phyloP scores from a whole-genome alignment of 202 grass and related monocot genomes.

The Eragrostis tef region DNA sequence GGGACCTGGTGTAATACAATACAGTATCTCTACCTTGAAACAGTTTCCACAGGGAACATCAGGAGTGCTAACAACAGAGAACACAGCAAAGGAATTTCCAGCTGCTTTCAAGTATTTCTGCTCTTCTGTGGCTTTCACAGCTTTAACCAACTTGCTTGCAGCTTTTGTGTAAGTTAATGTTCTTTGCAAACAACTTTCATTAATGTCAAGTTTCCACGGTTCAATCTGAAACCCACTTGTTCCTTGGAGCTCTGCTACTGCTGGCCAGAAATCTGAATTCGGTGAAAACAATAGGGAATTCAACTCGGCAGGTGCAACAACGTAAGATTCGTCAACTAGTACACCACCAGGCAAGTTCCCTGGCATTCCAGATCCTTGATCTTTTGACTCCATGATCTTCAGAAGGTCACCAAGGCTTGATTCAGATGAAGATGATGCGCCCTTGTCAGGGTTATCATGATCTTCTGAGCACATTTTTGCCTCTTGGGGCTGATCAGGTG shows the following conservation, averaged over 20 bases:
- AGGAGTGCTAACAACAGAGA: conserved; percentile 71
- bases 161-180: conserved; percentile 65
- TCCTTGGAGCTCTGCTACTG: conserved; percentile 67
- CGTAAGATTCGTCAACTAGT: conserved; percentile 63
- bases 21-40: conserved; percentile 79
- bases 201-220: conserved; percentile 58
- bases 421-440: conserved; percentile 39
- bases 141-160: conserved; percentile 71
- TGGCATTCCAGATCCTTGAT: conserved; percentile 61
- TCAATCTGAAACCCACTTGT: conserved; percentile 70
- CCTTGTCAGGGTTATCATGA: conserved; percentile 43
- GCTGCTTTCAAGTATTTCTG: conserved; percentile 75
- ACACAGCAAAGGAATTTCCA: conserved; percentile 57
- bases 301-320: conserved; percentile 45
- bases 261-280: conserved; percentile 61
- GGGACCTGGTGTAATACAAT: conserved; percentile 61
- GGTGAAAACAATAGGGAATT: conserved; percentile 67
- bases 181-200: conserved; percentile 52
- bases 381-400: conserved; percentile 62
- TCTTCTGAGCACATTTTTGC: conserved; percentile 42
- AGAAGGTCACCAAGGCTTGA: conserved; percentile 56
- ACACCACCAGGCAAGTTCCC: conserved; percentile 58
- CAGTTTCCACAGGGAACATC: conserved; percentile 77
- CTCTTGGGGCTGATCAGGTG: conserved; percentile 50
- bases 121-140: conserved; percentile 71